Base-by-base conservation (phyloP, 2,329 filamentous ascomycete species). In the Colletotrichum navitas region DNA sequence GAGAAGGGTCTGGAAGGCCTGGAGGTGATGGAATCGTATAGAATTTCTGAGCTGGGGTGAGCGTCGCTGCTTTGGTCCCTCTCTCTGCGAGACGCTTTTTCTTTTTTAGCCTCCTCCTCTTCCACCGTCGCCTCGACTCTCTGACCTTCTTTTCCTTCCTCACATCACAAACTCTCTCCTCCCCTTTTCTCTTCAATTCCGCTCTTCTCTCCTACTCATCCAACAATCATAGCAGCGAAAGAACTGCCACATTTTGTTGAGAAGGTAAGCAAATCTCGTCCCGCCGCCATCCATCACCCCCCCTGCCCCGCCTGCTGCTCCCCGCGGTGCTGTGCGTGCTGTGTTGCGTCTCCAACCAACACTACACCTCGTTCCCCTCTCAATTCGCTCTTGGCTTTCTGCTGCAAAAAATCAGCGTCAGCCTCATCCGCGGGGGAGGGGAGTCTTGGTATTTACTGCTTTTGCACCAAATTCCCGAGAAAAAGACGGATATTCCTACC, bases 1-100 rank as follows among this genome's bases (percentile, higher is more conserved):
- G 66, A 73, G 74, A 74, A 74, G 72, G 66, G 61, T 71, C 74
- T 75, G 74, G 74, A 75, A 75, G 74, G 61, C 54, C 63, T 69
- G 65, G 68, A 72, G 78, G 76, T 78, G 81, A 79, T 84, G 79
- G 82, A 84, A 84, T 83, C 82, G 76, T 80, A 84, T 84, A 82
- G 82, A 84, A 84, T 80, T 81, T 79, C 80, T 78, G 76, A 76
- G 77, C 68, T 74, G 76, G 72, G 68, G 72, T 74, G 74, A 73
- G 71, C 73, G 73, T 73, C 65, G 58, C 64, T 71, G 69, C 64
- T 62, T 68, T 63, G 58, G 47, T 65, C 63, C 59, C 47, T 62
- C 45, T 54, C 36, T 29, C 68, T 58, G 41, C 68, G 56, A 32
- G 68, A 47, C 64, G 73, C 75, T 74, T 66, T 76, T 78, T 80